Conservation (phyloP, 2,329 filamentous ascomycete species). For the Gnomoniopsis smithogilvyi region DNA sequence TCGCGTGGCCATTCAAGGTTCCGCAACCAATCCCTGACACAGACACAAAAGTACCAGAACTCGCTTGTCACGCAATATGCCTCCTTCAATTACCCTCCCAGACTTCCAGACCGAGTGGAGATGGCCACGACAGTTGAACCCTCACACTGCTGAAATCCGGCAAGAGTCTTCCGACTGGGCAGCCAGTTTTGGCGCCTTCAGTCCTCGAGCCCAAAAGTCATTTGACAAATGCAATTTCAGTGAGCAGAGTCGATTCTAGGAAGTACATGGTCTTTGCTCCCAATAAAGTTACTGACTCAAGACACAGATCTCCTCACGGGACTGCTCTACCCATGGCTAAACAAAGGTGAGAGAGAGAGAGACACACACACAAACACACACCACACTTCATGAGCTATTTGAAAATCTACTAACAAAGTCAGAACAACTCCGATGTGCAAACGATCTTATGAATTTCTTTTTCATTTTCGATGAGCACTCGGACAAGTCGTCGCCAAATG, state of each 20-base stretch:
- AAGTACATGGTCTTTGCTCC: neutral
- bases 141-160: slow-evolving; percentile 4
- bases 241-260: neutral
- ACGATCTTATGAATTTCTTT: slow-evolving; percentile 27
- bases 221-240: slow-evolving; percentile 23
- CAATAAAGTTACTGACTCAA: neutral
- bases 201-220: slow-evolving; percentile 15
- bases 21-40: neutral
- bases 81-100: slow-evolving; percentile 5
- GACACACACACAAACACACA: too few relatives aligned
- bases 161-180: slow-evolving; percentile 18
- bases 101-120: slow-evolving; percentile 17
- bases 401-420: neutral
- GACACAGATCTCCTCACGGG: slow-evolving; percentile 17
- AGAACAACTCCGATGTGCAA: slow-evolving; percentile 19
- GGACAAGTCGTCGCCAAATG: slow-evolving; percentile 13
- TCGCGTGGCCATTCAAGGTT: neutral
- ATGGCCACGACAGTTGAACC: slow-evolving; percentile 21
- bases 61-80: neutral
- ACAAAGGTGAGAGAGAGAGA: slow-evolving; percentile 14
- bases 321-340: slow-evolving; percentile 15
- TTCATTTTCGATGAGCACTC: slow-evolving; percentile 26
- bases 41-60: neutral
- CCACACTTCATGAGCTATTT: too few relatives aligned
- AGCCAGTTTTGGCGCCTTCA: slow-evolving; percentile 20